phyloP scores from a whole-genome alignment of 305 asterid species.

The Vinca major region DNA sequence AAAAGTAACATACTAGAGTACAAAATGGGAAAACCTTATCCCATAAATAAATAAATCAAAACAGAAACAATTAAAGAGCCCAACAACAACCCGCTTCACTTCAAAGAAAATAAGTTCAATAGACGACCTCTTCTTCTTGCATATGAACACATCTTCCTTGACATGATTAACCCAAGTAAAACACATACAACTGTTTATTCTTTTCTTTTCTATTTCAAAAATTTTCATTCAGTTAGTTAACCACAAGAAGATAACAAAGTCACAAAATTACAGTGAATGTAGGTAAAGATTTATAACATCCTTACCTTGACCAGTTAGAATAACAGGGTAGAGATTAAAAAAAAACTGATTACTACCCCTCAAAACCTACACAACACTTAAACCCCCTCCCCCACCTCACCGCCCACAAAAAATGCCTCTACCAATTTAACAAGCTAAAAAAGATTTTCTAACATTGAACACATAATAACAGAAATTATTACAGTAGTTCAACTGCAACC shows the following conservation, averaged over 20 bases:
- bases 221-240: neutral
- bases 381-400: neutral
- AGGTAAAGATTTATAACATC: neutral
- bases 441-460: neutral
- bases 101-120: neutral
- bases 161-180: neutral
- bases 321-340: neutral
- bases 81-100: conserved; percentile 4
- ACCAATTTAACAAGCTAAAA: neutral
- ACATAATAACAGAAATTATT: neutral
- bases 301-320: neutral
- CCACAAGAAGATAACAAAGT: neutral
- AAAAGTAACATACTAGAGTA: neutral
- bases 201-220: neutral
- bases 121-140: neutral
- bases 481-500: neutral
- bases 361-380: neutral
- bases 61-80: conserved; percentile 3
- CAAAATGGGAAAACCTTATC: neutral
- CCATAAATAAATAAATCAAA: neutral
- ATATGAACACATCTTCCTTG: neutral
- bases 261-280: neutral
- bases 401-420: neutral
- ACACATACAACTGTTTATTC: neutral
- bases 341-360: neutral